phyloP scores from a whole-genome alignment of 352 stramenopile species.

The Pilasporangium apinafurcum region DNA sequence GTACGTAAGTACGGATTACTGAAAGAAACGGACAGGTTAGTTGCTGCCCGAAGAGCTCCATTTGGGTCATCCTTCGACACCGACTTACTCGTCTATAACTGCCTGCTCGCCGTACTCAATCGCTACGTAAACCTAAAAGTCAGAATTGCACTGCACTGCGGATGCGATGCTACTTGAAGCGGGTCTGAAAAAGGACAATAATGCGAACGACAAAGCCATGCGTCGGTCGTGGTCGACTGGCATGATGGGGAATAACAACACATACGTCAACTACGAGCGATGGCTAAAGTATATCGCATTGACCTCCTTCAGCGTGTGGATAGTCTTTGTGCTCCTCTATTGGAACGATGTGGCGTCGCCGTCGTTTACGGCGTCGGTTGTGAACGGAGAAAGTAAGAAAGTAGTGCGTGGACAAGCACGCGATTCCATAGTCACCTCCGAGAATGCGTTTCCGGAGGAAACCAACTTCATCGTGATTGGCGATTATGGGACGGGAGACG shows the following conservation, averaged over 20 bases:
- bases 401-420: too few relatives aligned
- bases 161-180: slow-evolving; percentile 51
- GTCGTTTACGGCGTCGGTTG: neutral
- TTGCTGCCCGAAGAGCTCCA: too few relatives aligned
- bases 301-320: slow-evolving; percentile 46
- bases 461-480: slow-evolving; percentile 79
- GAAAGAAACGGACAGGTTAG: too few relatives aligned
- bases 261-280: slow-evolving; percentile 40
- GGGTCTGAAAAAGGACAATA: slow-evolving; percentile 44
- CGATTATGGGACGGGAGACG: slow-evolving; percentile 73
- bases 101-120: too few relatives aligned
- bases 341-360: slow-evolving; percentile 8
- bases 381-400: neutral
- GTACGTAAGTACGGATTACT: too few relatives aligned
- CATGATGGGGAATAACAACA: slow-evolving; percentile 7
- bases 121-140: too few relatives aligned
- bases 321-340: slow-evolving; percentile 56
- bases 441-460: slow-evolving; percentile 40
- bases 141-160: too few relatives aligned
- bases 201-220: slow-evolving; percentile 39
- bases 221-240: slow-evolving; percentile 14
- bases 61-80: too few relatives aligned
- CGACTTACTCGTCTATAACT: too few relatives aligned
- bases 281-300: slow-evolving; percentile 55
- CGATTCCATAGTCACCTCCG: slow-evolving; percentile 11